Evolutionary conservation across 495 filamentous ascomycete species (phyloP).

Genomic region (Mycothermus thermophilus): DNA sequence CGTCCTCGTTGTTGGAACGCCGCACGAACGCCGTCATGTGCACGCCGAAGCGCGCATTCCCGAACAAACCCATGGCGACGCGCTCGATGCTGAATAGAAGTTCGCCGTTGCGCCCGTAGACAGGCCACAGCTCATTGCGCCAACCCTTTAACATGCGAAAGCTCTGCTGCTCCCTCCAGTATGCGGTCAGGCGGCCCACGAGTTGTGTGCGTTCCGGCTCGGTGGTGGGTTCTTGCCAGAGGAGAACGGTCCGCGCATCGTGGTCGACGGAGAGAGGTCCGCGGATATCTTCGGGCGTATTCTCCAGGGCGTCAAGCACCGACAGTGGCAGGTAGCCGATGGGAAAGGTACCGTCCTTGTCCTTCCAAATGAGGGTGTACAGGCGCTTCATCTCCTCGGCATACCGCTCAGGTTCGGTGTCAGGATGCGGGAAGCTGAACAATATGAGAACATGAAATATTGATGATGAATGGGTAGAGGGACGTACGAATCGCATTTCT

Average conservation of each 20-base stretch:
- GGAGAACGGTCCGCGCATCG: conserved; percentile 10
- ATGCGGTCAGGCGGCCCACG: conserved; percentile 43
- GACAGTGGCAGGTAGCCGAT: conserved; percentile 49
- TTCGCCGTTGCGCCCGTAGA: conserved; percentile 52
- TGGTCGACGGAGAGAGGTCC: conserved; percentile 41
- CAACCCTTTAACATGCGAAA: conserved; percentile 72
- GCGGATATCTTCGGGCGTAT: conserved; percentile 34
- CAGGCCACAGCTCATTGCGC: conserved; percentile 77
- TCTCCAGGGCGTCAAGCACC: conserved; percentile 41
- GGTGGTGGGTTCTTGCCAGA: conserved; percentile 12
- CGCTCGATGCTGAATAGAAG: conserved; percentile 69
- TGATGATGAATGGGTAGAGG: not conserved
- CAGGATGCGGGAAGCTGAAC: conserved; percentile 53
- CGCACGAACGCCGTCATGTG: conserved; percentile 70
- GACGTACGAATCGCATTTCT: conserved; percentile 51
- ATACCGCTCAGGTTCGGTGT: conserved; percentile 39
- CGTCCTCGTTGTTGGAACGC: conserved; percentile 32
- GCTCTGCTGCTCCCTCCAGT: conserved; percentile 46
- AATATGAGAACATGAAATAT: not conserved
- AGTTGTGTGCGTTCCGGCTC: conserved; percentile 44
- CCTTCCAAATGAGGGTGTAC: conserved; percentile 41
- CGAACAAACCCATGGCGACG: conserved; percentile 64
- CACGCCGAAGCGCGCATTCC: conserved; percentile 75
- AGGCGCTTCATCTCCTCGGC: conserved; percentile 33
- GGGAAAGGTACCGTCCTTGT: conserved; percentile 34